Conservation (phyloP, 1,284 basidiomycete genomes). For the Volvariella surrecta region DNA sequence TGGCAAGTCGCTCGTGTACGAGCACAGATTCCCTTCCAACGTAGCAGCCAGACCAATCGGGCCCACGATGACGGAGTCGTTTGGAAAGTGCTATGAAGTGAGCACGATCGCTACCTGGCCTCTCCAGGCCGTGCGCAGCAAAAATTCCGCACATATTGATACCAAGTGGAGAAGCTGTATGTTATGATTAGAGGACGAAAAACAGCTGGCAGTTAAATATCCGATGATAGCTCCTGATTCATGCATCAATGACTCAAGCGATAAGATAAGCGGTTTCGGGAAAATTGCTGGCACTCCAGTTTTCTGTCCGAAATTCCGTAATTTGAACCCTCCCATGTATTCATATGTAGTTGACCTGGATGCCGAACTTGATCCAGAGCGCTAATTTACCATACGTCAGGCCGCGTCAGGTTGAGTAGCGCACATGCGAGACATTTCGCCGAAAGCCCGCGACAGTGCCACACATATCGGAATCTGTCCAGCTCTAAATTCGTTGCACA, state of each 20-base stretch:
- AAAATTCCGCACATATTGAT: constrained; percentile 83
- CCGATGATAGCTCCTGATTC: not conserved
- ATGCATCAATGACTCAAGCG: not conserved
- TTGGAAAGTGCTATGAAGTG: constrained; percentile 82
- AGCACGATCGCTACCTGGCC: constrained; percentile 59
- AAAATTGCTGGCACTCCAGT: no score
- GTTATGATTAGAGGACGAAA: constrained; percentile 9
- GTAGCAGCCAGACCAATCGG: constrained; percentile 94
- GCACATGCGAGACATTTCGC: no score
- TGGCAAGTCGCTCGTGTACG: constrained; percentile 89
- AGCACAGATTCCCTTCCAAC: constrained; percentile 77
- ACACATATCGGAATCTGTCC: no score
- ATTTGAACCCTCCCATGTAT: no score
- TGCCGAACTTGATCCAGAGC: no score
- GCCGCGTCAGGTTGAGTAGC: not conserved
- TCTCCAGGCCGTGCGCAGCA: constrained; percentile 73
- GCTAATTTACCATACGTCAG: no score
- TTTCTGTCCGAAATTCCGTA: no score
- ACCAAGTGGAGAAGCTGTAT: constrained; percentile 8
- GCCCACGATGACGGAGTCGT: constrained; percentile 86
- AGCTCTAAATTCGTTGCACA: no score
- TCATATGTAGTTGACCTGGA: no score
- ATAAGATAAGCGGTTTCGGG: not conserved
- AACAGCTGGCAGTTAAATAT: not conserved
- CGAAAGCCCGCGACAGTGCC: no score